A percentile compares a stretch with the other conserved stretches of the same genome.
phyloP scores from a whole-genome alignment of 805 yeast genomes.

The Suhomyces vadensis region DNA sequence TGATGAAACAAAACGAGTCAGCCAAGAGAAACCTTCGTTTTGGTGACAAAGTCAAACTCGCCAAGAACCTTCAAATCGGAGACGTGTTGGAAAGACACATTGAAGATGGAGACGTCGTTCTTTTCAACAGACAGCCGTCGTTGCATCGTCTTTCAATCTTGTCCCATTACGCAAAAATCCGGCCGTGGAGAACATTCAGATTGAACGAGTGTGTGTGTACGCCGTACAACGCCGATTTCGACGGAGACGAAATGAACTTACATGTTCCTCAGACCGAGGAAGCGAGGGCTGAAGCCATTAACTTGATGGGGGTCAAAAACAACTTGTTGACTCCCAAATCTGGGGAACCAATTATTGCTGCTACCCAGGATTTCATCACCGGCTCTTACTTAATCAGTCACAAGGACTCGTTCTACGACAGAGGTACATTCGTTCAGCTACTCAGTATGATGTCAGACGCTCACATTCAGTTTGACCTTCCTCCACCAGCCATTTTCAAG shows the following conservation, averaged over 20 bases:
- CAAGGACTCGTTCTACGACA: constrained; percentile 89
- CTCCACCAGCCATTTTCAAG: constrained; percentile 91
- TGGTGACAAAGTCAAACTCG: constrained; percentile 80
- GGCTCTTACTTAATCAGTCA: constrained; percentile 92
- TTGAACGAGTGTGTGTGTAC: constrained; percentile 98
- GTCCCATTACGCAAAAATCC: constrained; percentile 91
- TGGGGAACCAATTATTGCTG: constrained; percentile 99
- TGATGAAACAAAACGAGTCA: constrained; percentile 77
- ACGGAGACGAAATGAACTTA: constrained; percentile 98
- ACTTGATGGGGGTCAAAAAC: constrained; percentile 96
- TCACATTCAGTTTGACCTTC: constrained; percentile 80
- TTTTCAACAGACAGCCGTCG: constrained; percentile 97
- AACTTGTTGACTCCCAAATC: constrained; percentile 93
- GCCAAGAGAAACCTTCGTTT: constrained; percentile 86
- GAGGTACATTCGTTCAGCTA: constrained; percentile 79
- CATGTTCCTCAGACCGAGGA: constrained; percentile 99
- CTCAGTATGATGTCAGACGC: constrained; percentile 97
- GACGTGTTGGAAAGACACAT: constrained; percentile 95
- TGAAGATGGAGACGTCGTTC: constrained; percentile 94
- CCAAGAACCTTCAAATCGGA: constrained; percentile 76
- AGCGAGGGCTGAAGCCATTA: constrained; percentile 98
- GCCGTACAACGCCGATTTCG: constrained; percentile 98
- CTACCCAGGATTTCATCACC: constrained; percentile 98
- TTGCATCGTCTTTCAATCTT: constrained; percentile 90
- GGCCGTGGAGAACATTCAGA: constrained; percentile 98